A percentile compares a stretch with the other conserved stretches of the same genome.
These are phyloP conservation scores for Mesembryanthemum crystallinum DNA, from an alignment of 148 eudicot species.

Conservation along the genomic window DNA sequence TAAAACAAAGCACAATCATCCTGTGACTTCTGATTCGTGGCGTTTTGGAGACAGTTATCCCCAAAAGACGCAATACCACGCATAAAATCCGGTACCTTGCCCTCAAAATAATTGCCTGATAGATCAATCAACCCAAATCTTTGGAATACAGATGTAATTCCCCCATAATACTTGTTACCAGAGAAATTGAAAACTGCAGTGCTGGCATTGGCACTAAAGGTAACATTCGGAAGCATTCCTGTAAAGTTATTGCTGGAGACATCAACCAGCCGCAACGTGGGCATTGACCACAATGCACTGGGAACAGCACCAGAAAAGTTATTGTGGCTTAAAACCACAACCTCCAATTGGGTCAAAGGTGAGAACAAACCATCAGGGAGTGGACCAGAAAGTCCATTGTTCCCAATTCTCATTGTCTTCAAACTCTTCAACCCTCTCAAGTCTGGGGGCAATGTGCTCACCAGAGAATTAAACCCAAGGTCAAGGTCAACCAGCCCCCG, in stretches of 20 bases:
- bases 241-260: constrained; percentile 68
- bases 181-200: constrained; percentile 58
- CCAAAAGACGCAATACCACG: constrained; percentile 35
- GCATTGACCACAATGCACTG: constrained; percentile 54
- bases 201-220: constrained; percentile 39
- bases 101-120: constrained; percentile 73
- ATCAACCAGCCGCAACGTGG: constrained; percentile 58
- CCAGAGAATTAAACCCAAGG: constrained; percentile 61
- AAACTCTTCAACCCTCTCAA: constrained; percentile 60
- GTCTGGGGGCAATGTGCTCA: constrained; percentile 50
- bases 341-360: constrained; percentile 48
- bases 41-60: constrained; percentile 65
- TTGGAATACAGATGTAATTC: constrained; percentile 40
- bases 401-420: constrained; percentile 52
- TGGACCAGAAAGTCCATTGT: constrained; percentile 56
- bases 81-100: constrained; percentile 45
- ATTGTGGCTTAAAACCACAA: constrained; percentile 51
- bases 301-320: constrained; percentile 69
- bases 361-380: constrained; percentile 58
- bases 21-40: constrained; percentile 44
- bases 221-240: constrained; percentile 52
- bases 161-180: constrained; percentile 61
- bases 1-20: constrained; percentile 66
- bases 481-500: constrained; percentile 74
- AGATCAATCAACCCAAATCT: constrained; percentile 55